Evolutionary conservation across 139 green algal species (phyloP).

Genomic region (Chlorella sp.): DNA sequence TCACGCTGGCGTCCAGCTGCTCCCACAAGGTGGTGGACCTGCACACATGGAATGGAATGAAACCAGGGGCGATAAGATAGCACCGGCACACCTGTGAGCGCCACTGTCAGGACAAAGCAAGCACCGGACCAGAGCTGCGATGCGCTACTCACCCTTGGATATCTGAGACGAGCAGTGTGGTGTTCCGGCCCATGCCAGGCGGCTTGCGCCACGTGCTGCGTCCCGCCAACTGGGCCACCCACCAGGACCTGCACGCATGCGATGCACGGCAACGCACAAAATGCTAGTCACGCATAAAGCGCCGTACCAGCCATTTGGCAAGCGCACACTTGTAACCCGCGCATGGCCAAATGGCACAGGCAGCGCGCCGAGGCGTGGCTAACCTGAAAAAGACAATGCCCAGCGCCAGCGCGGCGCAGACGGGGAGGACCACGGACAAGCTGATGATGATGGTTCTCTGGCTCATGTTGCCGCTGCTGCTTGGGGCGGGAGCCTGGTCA

Average conservation of each 20-base stretch:
- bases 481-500: too few species aligned
- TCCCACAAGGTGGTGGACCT: constrained; percentile 10
- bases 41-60: not conserved
- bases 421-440: not conserved
- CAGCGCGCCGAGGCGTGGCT: too few species aligned
- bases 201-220: not conserved
- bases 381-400: not conserved
- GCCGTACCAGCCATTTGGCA: too few species aligned
- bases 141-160: not conserved
- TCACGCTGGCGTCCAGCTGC: not conserved
- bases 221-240: not conserved
- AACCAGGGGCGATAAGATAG: not conserved
- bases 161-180: constrained; percentile 1
- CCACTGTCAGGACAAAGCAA: not conserved
- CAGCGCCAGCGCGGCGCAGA: not conserved
- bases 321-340: too few species aligned
- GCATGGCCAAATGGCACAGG: too few species aligned
- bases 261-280: too few species aligned
- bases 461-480: too few species aligned
- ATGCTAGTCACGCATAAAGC: too few species aligned
- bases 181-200: not conserved
- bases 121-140: not conserved
- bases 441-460: not conserved
- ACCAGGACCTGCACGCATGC: not conserved
- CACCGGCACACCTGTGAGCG: too few species aligned